Evolutionary conservation across 768 basidiomycete species (phyloP).

Genomic region (Tephrocybe sp.): DNA sequence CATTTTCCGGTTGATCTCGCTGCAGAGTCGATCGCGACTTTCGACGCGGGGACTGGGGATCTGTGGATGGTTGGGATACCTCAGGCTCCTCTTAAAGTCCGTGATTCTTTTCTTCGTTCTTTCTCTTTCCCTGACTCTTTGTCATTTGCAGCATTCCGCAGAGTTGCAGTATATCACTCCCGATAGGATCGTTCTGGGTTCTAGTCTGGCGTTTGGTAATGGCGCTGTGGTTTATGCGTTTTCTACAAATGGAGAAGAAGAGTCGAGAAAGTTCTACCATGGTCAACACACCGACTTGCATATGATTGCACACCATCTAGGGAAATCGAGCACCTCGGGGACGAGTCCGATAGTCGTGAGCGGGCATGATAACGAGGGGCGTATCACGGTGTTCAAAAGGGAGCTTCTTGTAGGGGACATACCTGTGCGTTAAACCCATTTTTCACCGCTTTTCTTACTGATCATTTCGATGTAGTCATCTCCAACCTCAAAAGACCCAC

Average conservation of each 20-base stretch:
- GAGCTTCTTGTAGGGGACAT: conserved; percentile 8
- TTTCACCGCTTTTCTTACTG: conserved; percentile 6
- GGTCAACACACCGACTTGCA: too few species aligned
- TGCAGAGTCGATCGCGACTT: background rate
- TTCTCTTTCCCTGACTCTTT: background rate
- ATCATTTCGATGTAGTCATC: conserved; percentile 3
- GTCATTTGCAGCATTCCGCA: background rate
- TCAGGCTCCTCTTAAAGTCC: background rate
- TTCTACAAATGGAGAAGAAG: background rate
- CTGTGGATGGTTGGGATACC: background rate
- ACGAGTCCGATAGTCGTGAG: conserved; percentile 32
- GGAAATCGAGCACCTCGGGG: conserved; percentile 62
- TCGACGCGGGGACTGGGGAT: background rate
- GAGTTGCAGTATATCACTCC: background rate
- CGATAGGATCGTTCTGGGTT: background rate
- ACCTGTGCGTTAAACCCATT: background rate
- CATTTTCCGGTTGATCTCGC: background rate
- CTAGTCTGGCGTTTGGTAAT: background rate
- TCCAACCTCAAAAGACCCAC: conserved; percentile 3
- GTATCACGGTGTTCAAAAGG: conserved; percentile 1
- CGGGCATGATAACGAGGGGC: background rate
- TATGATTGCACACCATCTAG: too few species aligned
- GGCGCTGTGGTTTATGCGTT: background rate
- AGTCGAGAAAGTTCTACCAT: background rate
- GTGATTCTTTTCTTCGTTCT: background rate